Evolutionary conservation across 2,329 filamentous ascomycete genomes (phyloP).

Genomic region (Ustulina deusta): DNA sequence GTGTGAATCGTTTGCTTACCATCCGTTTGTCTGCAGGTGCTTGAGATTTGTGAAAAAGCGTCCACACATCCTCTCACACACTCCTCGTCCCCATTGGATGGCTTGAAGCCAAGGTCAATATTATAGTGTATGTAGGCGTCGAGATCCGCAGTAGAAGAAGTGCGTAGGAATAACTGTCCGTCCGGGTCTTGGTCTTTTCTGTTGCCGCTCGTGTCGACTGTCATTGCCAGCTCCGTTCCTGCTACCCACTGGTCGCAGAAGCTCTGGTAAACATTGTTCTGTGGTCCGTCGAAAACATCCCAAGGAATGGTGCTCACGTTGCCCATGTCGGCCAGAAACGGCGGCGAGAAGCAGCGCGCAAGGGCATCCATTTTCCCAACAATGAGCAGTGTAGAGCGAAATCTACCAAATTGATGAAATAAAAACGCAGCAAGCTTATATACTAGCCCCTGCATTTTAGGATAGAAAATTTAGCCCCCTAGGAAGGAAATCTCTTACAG

Average conservation of each 20-base stretch:
- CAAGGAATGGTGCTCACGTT: neutral
- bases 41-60: neutral
- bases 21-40: neutral
- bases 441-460: too few species aligned
- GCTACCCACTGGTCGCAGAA: neutral
- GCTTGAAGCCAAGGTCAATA: neutral
- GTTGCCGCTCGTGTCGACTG: conserved; percentile 5
- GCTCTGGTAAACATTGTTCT: neutral
- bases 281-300: neutral
- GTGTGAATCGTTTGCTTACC: neutral
- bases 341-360: neutral
- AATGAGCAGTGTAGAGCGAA: too few species aligned
- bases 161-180: neutral
- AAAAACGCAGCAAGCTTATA: too few species aligned
- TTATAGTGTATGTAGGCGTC: neutral
- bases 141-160: too few species aligned
- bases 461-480: too few species aligned
- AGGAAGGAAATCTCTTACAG: too few species aligned
- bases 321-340: neutral
- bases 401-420: too few species aligned
- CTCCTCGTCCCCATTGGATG: neutral
- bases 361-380: neutral
- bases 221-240: neutral
- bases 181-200: neutral
- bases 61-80: neutral